A percentile compares a stretch with the other conserved stretches of the same genome.
These are phyloP conservation scores for Phytophthora fragariaefolia DNA, from an alignment of 352 stramenopile species.

Conservation along the genomic window DNA sequence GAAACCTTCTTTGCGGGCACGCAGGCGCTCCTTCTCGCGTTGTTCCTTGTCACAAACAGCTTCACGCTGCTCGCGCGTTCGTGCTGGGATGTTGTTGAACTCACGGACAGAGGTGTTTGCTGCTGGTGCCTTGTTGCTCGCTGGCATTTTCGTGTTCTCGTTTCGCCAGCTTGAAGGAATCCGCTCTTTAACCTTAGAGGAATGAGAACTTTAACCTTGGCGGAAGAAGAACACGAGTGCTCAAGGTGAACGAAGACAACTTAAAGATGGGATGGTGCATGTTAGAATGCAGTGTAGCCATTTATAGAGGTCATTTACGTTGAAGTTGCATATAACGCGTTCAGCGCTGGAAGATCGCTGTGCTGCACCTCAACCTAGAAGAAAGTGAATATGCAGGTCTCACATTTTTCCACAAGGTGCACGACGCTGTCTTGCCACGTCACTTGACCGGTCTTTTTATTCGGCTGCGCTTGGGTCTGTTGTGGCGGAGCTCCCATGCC, in stretches of 20 bases:
- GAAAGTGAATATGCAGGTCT: slow-evolving; percentile 84
- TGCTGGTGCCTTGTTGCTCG: slow-evolving; percentile 8
- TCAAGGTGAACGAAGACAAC: background rate
- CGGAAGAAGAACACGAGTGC: slow-evolving; percentile 23
- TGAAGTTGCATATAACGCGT: slow-evolving; percentile 20
- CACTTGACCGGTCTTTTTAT: slow-evolving; percentile 41
- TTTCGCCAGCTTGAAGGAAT: no score
- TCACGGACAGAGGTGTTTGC: slow-evolving; percentile 15
- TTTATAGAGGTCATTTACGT: slow-evolving; percentile 21
- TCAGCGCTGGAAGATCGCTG: background rate
- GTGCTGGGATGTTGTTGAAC: slow-evolving; percentile 86
- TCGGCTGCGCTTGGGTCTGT: slow-evolving; percentile 21
- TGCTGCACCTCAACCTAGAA: slow-evolving; percentile 52
- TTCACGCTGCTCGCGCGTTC: slow-evolving; percentile 69
- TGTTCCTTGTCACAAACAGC: slow-evolving; percentile 80
- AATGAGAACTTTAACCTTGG: no score
- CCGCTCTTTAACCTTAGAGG: no score
- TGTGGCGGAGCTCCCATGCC: slow-evolving; percentile 20
- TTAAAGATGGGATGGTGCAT: slow-evolving; percentile 8
- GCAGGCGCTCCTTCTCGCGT: slow-evolving; percentile 77
- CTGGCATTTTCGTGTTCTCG: slow-evolving; percentile 20
- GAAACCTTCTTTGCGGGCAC: slow-evolving; percentile 70
- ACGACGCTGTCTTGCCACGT: slow-evolving; percentile 83
- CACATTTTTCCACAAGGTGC: slow-evolving; percentile 72
- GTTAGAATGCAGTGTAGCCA: slow-evolving; percentile 6